Evolutionary conservation across 352 stramenopile species (phyloP), one percentile per base, ranked within the genome.

Genomic region (Pythium periplocum): DNA sequence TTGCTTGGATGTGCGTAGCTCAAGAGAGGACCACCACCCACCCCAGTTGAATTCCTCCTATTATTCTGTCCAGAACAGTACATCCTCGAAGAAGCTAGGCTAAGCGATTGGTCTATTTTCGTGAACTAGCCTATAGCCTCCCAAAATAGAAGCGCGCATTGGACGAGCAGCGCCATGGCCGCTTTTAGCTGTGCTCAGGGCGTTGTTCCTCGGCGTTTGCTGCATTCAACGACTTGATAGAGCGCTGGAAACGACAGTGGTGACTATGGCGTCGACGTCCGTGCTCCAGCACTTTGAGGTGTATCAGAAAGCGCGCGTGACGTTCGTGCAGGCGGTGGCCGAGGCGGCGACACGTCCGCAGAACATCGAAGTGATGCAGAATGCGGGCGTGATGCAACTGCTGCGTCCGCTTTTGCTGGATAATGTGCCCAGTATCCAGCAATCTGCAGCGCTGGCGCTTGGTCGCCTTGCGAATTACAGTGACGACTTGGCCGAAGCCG

Each of bases 361-460:
- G 71, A 98, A 98, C 64, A 98, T 98, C 51, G 93, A 98, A 57
- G 87, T 98, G 45, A 97, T 98, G 91, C 90, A 98, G 52, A 98
- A 98, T 55, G 93, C 93, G 6, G 93, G 93, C 32, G 93, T 98
- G 38, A 98, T 98, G 93, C 91, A 98, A 59, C 59, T 98, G 31
- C 69, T 98, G 38, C 84, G 92, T 11, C 93, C 93, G 38, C 73
- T 98, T 11, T 67, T 98, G 11, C 73, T 98, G 2, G 93, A 98
- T 64, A 98, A 98, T 62, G 93, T 98, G 26, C 90, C 91, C 9
- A 97, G 87, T 57, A 98, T 98, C 58, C 93, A 98, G 66, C 93
- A 98, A 56, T 97, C 90, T 6, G 93, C 93, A 26, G 93, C 93
- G 2, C 62, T 98, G 33, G 93, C 93, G 31, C 81, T 98, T 2